A percentile compares a stretch with the other conserved stretches of the same genome.
These are phyloP conservation scores for Telfairia occidentalis DNA, from an alignment of 331 rosid genomes.

Conservation along the genomic window DNA sequence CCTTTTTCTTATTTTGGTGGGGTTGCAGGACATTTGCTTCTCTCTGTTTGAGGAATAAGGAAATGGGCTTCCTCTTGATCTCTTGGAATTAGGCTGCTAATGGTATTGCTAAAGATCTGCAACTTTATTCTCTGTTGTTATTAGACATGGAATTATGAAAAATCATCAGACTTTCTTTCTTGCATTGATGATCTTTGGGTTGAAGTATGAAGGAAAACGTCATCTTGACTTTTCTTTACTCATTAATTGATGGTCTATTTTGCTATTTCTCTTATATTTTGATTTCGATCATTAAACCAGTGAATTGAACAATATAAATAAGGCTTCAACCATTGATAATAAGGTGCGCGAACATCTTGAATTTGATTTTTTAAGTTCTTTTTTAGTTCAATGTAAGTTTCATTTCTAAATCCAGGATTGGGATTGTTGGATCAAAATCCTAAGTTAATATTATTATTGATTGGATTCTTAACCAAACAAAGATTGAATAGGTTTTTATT, in stretches of 20 bases:
- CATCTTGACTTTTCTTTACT: not conserved
- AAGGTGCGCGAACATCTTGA: too few species aligned
- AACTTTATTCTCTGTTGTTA: not conserved
- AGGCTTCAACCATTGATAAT: too few species aligned
- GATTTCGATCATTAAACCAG: too few species aligned
- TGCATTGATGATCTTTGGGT: not conserved
- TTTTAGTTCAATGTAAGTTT: too few species aligned
- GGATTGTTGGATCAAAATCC: too few species aligned
- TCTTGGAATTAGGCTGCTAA: not conserved
- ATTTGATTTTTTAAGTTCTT: too few species aligned
- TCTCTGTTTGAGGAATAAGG: not conserved
- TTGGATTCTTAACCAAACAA: too few species aligned
- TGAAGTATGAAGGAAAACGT: not conserved
- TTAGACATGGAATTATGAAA: not conserved
- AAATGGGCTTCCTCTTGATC: not conserved
- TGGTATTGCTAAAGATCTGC: not conserved
- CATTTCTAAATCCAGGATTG: too few species aligned
- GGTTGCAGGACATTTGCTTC: not conserved
- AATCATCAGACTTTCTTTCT: not conserved
- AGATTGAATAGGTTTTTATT: too few species aligned
- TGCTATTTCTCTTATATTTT: not conserved
- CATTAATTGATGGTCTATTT: not conserved
- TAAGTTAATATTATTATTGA: too few species aligned
- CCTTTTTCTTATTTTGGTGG: not conserved
- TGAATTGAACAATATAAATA: too few species aligned